Evolutionary conservation across 2,329 filamentous ascomycete species (phyloP), one percentile per base, ranked within the genome.

Genomic region (Colletotrichum eremochloae): DNA sequence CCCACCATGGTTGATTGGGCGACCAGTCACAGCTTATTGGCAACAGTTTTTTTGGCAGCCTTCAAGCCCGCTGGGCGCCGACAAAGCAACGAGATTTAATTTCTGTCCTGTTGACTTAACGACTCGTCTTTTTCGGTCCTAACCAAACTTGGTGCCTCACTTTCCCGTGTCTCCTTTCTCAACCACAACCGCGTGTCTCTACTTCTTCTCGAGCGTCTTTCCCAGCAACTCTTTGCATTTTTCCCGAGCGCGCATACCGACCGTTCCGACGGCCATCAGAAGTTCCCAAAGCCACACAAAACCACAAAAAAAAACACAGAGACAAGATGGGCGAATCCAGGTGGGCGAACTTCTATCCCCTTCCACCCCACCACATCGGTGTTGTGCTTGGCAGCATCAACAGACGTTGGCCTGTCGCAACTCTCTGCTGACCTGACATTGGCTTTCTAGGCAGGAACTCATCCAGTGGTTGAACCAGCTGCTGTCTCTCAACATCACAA

Each of bases 381-480:
- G 56, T 36, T 63, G 33, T 40, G 46, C 3, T 38, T 52, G 33
- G 61, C 24, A 52, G 42, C 44, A 58, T 52, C 24, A 18, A 8
- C 38, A 42, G 55, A 38, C 64, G 42, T n/a, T n/a, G 40, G 53
- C 60, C 42, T 63, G 36, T 65, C 64, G 55, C 56, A 20, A 68
- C 52, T 69, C 31, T 36, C 44, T 40, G 58, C 71, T 73, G 56
- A 73, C 56, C 56, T 83, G 71, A 78, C 57, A 63, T 36, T 58
- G 68, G 67, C 71, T 66, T 42, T 75, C 71, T 79, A 98, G 96
- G 88, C 96, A 99, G 86, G 96, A 99, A 87, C 91, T 99, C 78
- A 88, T 99, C 78, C 90, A 92, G 85, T 99, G 96, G 96, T 88
- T 98, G 77, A 99, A 99, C 88, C 96, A 94, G 88, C 93, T 99